phyloP scores from a whole-genome alignment of 257 asterid species.

The Eucommia ulmoides region DNA sequence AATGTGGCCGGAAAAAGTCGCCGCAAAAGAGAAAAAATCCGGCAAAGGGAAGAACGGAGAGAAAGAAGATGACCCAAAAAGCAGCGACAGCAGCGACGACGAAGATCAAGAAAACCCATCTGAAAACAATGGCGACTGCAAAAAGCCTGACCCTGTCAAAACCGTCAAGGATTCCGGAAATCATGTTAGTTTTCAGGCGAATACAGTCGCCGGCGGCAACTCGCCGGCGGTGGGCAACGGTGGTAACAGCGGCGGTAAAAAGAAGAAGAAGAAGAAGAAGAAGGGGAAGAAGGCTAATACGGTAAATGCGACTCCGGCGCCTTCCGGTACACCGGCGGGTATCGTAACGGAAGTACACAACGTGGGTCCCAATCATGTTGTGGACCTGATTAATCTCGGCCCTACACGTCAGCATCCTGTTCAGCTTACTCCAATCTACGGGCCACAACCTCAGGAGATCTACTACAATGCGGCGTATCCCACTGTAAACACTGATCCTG shows the following conservation, averaged over 20 bases:
- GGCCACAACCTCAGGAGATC: neutral
- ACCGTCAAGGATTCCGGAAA: neutral
- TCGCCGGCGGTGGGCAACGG: neutral
- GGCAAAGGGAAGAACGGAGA: no score
- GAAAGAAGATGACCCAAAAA: constrained; percentile 13
- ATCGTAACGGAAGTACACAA: constrained; percentile 16
- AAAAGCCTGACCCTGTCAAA: constrained; percentile 6
- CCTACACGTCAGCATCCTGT: constrained; percentile 23
- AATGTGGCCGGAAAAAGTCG: constrained; percentile 33
- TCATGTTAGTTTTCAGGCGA: neutral
- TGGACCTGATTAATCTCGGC: constrained; percentile 12
- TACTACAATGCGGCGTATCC: neutral
- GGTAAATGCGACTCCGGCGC: constrained; percentile 6
- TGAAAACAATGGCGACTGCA: neutral
- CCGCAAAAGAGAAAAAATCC: neutral
- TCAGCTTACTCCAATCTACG: neutral
- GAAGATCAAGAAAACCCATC: neutral
- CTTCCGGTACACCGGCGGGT: constrained; percentile 14
- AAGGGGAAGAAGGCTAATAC: constrained; percentile 32
- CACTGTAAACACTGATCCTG: neutral
- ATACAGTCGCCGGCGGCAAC: neutral
- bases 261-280: constrained; percentile 54
- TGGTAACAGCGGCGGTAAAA: constrained; percentile 23
- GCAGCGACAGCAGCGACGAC: neutral
- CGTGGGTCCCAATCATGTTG: constrained; percentile 13